phyloP scores from a whole-genome alignment of 352 stramenopile genomes.

The Phytophthora tentaculata region DNA sequence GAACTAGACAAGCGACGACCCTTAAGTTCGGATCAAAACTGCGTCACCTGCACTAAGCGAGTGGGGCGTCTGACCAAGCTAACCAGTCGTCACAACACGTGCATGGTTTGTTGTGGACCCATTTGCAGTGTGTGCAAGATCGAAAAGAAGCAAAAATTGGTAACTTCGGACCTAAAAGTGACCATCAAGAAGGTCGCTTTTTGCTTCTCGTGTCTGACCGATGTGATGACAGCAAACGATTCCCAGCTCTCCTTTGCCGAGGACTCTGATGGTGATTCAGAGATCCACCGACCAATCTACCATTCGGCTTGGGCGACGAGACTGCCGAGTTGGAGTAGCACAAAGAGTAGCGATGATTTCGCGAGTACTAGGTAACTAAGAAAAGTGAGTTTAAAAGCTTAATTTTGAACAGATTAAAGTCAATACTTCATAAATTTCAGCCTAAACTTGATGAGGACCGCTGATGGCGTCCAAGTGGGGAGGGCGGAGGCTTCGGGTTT shows the following conservation, averaged over 20 bases:
- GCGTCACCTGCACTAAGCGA: constrained; percentile 30
- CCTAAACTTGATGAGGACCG: no score
- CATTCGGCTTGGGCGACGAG: constrained; percentile 20
- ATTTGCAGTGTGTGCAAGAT: constrained; percentile 41
- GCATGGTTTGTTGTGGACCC: constrained; percentile 30
- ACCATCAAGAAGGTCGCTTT: constrained; percentile 37
- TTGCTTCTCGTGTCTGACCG: constrained; percentile 37
- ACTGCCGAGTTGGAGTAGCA: constrained; percentile 18
- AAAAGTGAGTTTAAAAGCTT: no score
- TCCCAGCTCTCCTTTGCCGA: constrained; percentile 23
- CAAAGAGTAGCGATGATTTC: constrained; percentile 26
- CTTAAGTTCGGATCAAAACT: constrained; percentile 13
- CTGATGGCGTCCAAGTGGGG: no score
- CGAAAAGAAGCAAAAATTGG: constrained; percentile 36
- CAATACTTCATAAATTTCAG: no score
- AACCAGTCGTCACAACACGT: constrained; percentile 20
- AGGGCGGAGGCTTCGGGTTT: no score
- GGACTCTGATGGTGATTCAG: not conserved
- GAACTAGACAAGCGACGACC: constrained; percentile 19
- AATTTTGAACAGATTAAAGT: no score
- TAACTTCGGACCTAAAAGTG: constrained; percentile 21
- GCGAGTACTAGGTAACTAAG: constrained; percentile 22
- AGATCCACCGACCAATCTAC: constrained; percentile 2
- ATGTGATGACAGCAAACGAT: constrained; percentile 19
- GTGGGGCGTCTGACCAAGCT: constrained; percentile 19